Conservation (phyloP, 2,329 filamentous ascomycete species). For the Chrysosporium keratinophilum region DNA sequence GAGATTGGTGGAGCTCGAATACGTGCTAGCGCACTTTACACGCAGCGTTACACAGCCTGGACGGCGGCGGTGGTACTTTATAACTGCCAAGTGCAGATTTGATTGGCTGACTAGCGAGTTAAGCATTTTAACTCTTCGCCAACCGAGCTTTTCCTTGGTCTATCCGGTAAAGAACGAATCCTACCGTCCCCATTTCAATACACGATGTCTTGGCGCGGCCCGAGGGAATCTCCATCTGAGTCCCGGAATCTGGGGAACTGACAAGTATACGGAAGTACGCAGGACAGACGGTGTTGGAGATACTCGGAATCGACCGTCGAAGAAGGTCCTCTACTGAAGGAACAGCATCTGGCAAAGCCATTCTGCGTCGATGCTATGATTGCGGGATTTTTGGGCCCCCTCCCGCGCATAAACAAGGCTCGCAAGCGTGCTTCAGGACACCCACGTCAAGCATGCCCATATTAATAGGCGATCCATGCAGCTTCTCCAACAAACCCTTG, state of each 20-base stretch:
- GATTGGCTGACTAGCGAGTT: neutral
- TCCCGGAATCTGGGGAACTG: too few relatives aligned
- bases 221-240: too few relatives aligned
- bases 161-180: neutral
- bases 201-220: too few relatives aligned
- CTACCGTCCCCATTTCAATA: too few relatives aligned
- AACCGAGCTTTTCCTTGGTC: slow-evolving; percentile 1
- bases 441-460: neutral
- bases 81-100: neutral
- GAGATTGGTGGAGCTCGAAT: neutral
- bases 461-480: slow-evolving; percentile 4
- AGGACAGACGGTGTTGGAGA: too few relatives aligned
- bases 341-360: too few relatives aligned
- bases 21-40: neutral
- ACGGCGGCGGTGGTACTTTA: neutral
- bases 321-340: too few relatives aligned
- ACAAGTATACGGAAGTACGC: too few relatives aligned
- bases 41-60: neutral
- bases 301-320: too few relatives aligned
- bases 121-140: neutral
- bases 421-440: neutral
- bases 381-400: neutral
- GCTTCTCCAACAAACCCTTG: slow-evolving; percentile 1
- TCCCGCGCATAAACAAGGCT: neutral
- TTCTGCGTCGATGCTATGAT: too few relatives aligned